Evolutionary conservation across 352 stramenopile species (phyloP).

Genomic region (Phytophthora pistaciae): DNA sequence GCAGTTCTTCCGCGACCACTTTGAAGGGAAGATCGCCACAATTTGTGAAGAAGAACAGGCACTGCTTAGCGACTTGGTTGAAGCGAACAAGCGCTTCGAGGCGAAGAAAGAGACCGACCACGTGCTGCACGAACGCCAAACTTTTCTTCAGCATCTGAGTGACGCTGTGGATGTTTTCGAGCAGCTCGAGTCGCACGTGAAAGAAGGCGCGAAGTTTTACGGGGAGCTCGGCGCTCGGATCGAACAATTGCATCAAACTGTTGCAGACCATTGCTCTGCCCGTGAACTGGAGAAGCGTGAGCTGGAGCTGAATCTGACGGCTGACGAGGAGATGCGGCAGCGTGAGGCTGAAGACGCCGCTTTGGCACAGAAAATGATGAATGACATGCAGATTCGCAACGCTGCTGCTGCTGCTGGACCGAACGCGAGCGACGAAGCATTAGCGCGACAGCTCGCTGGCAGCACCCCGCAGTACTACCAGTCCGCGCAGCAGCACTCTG

Average conservation of each 20-base stretch:
- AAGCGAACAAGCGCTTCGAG: slow-evolving; percentile 68
- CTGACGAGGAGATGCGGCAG: slow-evolving; percentile 62
- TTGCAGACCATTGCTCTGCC: slow-evolving; percentile 75
- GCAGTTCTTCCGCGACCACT: slow-evolving; percentile 68
- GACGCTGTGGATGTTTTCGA: slow-evolving; percentile 81
- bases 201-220: slow-evolving; percentile 79
- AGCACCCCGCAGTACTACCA: slow-evolving; percentile 54
- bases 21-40: slow-evolving; percentile 60
- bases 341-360: slow-evolving; percentile 59
- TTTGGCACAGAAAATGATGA: slow-evolving; percentile 79
- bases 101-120: slow-evolving; percentile 65
- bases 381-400: slow-evolving; percentile 60
- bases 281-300: slow-evolving; percentile 78
- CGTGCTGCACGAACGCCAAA: slow-evolving; percentile 61
- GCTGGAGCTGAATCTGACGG: slow-evolving; percentile 70
- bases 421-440: slow-evolving; percentile 56
- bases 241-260: slow-evolving; percentile 73
- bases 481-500: slow-evolving; percentile 20
- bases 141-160: slow-evolving; percentile 66
- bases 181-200: slow-evolving; percentile 79
- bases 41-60: slow-evolving; percentile 62
- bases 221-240: slow-evolving; percentile 63
- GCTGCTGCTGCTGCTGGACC: slow-evolving; percentile 6
- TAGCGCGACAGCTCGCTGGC: slow-evolving; percentile 64
- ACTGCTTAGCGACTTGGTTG: slow-evolving; percentile 48